Conservation (phyloP, 305 asterid species). For the Galium porrigens region DNA sequence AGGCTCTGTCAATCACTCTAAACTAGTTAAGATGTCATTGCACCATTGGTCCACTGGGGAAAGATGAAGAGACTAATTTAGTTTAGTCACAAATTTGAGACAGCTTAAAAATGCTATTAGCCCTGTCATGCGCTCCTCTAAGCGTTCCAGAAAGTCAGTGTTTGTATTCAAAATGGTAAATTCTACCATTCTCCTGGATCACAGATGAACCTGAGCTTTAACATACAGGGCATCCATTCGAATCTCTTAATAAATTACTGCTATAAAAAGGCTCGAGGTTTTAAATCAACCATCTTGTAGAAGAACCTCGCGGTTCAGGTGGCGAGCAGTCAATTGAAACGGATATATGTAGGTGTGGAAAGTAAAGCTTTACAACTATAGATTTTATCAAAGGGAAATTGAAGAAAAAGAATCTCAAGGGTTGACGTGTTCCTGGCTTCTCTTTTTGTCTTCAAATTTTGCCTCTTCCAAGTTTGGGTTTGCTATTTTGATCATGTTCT, state of each 20-base stretch:
- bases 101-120: neutral
- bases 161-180: neutral
- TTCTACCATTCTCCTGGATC: neutral
- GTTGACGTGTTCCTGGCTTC: neutral
- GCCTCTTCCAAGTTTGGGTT: neutral
- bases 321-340: neutral
- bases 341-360: neutral
- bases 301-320: neutral
- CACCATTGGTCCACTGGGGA: neutral
- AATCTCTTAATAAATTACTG: neutral
- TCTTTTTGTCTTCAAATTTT: neutral
- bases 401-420: neutral
- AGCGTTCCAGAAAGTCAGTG: neutral
- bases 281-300: neutral
- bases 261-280: neutral
- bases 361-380: slow-evolving; percentile 2
- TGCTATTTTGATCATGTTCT: neutral
- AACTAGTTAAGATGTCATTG: neutral
- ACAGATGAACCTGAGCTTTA: neutral
- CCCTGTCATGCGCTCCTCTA: neutral
- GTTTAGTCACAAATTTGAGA: neutral
- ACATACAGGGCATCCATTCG: neutral
- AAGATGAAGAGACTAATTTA: neutral
- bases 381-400: neutral
- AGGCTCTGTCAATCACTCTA: neutral